Percentiles rank a stretch among this genome's conserved stretches.
Evolutionary conservation across 352 stramenopile genomes (phyloP).

Genomic region (Phytophthora colocasiae): DNA sequence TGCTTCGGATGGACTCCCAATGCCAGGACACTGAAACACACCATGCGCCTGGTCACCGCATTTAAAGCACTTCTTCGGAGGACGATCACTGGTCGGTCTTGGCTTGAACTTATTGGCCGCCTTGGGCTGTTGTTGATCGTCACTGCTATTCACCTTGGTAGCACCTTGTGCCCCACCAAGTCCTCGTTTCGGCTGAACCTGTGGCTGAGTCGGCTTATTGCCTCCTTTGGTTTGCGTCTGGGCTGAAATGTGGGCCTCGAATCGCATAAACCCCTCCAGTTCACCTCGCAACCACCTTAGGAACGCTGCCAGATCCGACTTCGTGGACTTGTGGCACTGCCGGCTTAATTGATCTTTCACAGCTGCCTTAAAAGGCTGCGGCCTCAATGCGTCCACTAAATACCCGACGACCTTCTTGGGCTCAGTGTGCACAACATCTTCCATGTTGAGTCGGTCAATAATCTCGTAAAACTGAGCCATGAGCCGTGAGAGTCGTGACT

Average conservation of each 20-base stretch:
- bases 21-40: conserved; percentile 12
- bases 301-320: neutral
- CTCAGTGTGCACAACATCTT: no score
- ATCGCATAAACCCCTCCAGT: no score
- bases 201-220: neutral
- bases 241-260: neutral
- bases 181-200: neutral
- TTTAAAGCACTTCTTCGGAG: conserved; percentile 13
- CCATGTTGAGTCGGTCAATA: no score
- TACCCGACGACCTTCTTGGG: no score
- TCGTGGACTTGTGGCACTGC: conserved; percentile 9
- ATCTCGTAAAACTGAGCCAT: no score
- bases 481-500: no score
- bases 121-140: neutral
- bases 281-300: no score
- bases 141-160: neutral
- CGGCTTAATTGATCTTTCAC: conserved; percentile 13
- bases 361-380: conserved; percentile 2
- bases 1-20: conserved; percentile 8
- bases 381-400: no score
- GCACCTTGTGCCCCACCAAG: neutral
- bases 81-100: neutral
- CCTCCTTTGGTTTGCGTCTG: neutral
- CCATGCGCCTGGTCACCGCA: neutral
- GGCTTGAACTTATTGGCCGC: neutral